Evolutionary conservation across 257 asterid species (phyloP), one percentile per base, ranked within the genome.

Genomic region (Hygrophila difformis): DNA sequence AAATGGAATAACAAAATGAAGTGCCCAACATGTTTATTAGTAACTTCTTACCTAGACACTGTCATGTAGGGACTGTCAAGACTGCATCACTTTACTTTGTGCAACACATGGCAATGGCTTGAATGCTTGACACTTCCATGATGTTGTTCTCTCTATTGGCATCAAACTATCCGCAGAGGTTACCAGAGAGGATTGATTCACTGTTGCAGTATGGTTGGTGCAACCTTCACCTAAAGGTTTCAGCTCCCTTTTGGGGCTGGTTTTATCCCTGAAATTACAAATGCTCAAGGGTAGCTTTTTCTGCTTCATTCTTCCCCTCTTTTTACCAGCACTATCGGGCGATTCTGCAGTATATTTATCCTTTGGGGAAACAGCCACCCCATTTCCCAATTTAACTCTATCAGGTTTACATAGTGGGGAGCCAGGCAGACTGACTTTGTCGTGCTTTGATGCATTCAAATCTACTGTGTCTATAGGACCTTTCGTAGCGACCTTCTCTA

Each of bases 71-170:
- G 7, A 19, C 40, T 10, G 12, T 59, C 14, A 60, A 19, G 81
- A 76, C 56, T 76, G 84, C 77, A 80, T 62, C 19, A 69, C 82
- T 59, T 83, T 71, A 54, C 69, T 74, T 51, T 74, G 87, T 37
- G 82, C 39, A 33, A 70, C 81, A 66, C 79, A 64, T 22, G 78
- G 47, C 7, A 84, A 81, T 43, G 65, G 73, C 72, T 63, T 76
- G 75, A 73, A 76, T 22, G 81, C 56, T 49, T 82, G 78, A 59
- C 91, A 82, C 78, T 82, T 82, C 91, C 87, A 78, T 49, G 60
- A 58, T 33, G 74, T n/a, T n/a, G n/a, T 24, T 65, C 73, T 75
- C 64, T 79, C 91, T 35, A 57, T 73, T 9, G 77, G 61, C 33
- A 48, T 42, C 56, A 61, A 60, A 55, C 54, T 43, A 37, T 66